Percentiles rank a stretch among this genome's conserved stretches.
Evolutionary conservation across 345 rosid species (phyloP).

Genomic region (Toxicodendron radicans): DNA sequence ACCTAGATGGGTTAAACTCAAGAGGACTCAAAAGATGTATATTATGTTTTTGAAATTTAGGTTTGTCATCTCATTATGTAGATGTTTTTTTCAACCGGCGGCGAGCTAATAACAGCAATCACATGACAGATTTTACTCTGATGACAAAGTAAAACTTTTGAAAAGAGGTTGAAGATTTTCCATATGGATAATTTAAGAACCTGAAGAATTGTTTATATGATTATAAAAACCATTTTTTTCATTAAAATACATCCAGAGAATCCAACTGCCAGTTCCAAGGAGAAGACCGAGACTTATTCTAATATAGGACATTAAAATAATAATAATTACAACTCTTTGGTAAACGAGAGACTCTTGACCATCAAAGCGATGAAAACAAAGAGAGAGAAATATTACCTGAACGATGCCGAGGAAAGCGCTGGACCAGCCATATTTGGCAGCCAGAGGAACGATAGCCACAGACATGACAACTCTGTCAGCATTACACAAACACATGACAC

Average conservation of each 20-base stretch:
- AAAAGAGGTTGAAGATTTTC: not conserved
- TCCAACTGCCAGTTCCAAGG: not conserved
- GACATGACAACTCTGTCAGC: constrained; percentile 96
- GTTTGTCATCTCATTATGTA: too few relatives aligned
- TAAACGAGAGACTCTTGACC: not conserved
- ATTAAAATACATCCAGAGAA: not conserved
- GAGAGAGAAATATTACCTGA: constrained; percentile 52
- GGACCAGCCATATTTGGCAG: constrained; percentile 84
- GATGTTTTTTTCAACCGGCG: too few relatives aligned
- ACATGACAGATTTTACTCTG: not conserved
- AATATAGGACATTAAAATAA: too few relatives aligned
- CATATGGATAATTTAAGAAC: too few relatives aligned
- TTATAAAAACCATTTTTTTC: not conserved
- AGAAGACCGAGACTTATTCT: too few relatives aligned
- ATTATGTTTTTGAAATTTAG: too few relatives aligned
- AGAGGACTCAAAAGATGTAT: too few relatives aligned
- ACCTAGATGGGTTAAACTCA: too few relatives aligned
- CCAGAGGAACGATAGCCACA: constrained; percentile 88
- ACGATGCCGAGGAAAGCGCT: constrained; percentile 85
- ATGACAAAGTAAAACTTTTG: not conserved
- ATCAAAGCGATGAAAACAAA: not conserved
- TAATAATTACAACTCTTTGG: not conserved
- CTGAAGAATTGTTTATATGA: not conserved
- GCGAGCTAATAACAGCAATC: not conserved
- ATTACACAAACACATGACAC: constrained; percentile 86